Evolutionary conservation across 352 stramenopile species (phyloP).

Genomic region (Pythium sukuiense): DNA sequence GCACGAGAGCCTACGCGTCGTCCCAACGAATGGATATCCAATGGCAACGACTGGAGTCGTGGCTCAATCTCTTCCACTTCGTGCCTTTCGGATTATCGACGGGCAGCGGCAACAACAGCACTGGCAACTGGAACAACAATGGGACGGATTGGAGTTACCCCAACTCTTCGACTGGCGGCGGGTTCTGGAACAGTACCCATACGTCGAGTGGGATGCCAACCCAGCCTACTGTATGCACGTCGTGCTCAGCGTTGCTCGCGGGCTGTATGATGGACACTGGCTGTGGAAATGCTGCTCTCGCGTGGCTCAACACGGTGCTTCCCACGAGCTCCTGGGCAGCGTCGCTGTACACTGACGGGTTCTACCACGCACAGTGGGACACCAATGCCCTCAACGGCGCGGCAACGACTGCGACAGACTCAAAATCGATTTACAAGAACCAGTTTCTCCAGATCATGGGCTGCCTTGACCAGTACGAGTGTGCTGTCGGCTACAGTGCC

Average conservation of each 20-base stretch:
- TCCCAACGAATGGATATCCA: not conserved
- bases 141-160: not conserved
- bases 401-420: not conserved
- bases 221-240: not conserved
- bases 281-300: not conserved
- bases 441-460: not conserved
- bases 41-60: slow-evolving; percentile 19
- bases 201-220: not conserved
- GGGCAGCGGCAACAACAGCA: not conserved
- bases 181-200: not conserved
- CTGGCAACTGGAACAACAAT: not conserved
- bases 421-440: not conserved
- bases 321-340: not conserved
- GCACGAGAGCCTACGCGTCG: not conserved
- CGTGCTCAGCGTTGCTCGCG: not conserved
- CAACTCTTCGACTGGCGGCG: slow-evolving; percentile 1
- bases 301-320: slow-evolving; percentile 4
- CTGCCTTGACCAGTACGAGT: slow-evolving; percentile 9
- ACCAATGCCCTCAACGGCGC: not conserved
- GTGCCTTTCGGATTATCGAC: slow-evolving; percentile 7
- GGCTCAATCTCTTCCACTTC: slow-evolving; percentile 15
- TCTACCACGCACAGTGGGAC: slow-evolving; percentile 9
- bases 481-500: slow-evolving; percentile 10
- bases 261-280: not conserved
- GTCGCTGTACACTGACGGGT: not conserved